Evolutionary conservation across 306 rosid genomes (phyloP), one percentile per base, ranked within the genome.

Genomic region (Glycyrrhiza uralensis): DNA sequence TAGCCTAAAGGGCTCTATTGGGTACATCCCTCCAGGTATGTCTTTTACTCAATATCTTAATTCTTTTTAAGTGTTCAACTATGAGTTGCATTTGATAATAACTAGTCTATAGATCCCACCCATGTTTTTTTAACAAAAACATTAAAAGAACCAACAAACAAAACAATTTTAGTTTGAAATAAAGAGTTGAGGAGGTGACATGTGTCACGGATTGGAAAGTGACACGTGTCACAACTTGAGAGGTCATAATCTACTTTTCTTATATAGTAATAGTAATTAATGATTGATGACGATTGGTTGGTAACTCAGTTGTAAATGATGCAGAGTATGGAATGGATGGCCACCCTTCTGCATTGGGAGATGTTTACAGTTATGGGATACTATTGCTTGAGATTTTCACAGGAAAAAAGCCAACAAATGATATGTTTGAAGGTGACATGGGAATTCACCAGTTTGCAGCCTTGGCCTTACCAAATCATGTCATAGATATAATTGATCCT

Each of bases 401-500:
- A 1, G 70, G 83, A 3, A 84, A 77, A 80, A 84, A 72, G 15
- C 85, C 85, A 2, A 84, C 82, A 3, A n/a, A 50, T 74, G 81
- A 73, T 5, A 72, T 60, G 39, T 84, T 84, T 60, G 74, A 80
- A 69, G 79, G 64, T 7, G 83, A 69, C 22, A 9, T 56, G 8
- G 51, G 73, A 23, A 69, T 80, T 69, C 69, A 65, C 9, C 71
- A 57, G 29, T 73, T 63, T 29, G 58, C 18, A 0, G 36, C 23
- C 39, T 49, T 30, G 69, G 80, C 76, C 47, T 58, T 84, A 47
- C 83, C 74, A 8, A 63, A 69, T 61, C 76, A 46, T 47, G 76
- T 26, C 51, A 83, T 79, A 65, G 87, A 87, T 54, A 63, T 83
- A 19, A 45, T 46, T 20, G 92, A 87, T 51, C 83, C 82, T 49